Evolutionary conservation across 225 moss, liverwort and hornwort genomes (phyloP), one percentile per base, ranked within the genome.

Genomic region (Neckera pumila): DNA sequence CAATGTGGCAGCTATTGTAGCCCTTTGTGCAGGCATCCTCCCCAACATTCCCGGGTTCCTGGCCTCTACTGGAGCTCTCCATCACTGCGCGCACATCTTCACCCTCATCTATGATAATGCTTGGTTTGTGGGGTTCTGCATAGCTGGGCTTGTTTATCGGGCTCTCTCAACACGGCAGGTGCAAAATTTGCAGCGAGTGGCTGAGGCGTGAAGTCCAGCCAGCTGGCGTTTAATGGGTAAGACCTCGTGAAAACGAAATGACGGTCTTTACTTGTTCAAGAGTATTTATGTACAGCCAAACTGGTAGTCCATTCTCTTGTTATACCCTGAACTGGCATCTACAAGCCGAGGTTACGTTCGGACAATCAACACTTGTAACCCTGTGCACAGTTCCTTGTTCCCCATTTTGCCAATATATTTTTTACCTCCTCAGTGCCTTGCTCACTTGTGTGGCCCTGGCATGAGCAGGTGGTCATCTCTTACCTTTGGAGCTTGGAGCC

Each of bases 1-100:
- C 84, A 98, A 98, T 36, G 42, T 95, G 19, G 86, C 90, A 80
- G 96, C 98, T 53, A 81, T 98, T 60, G 92, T 88, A 20, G 95
- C 96, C 14, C 94, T 98, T 28, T 90, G 90, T 70, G 89, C 93
- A 49, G 96, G 98, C 63, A 92, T 98, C 38, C 58, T 92, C 26
- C 96, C 95, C 5, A 98, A 98, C 51, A 58, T 98, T 61, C 96
- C 98, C 3, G 98, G 98, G 33, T 98, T 98, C 86, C 89, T 98
- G 56, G 88, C 59, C 49, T 87, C 96, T 9, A 92, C 90, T 80
- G 90, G 92, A 69, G 89, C 86, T 56, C 61, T 94, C 56, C 86
- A 90, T 27, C 61, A 75, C 66, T 89, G 95, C 62, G 94, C 96
- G 14, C 34, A 34, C 17, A 34, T 89, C 63, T 98, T 93, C 81